Base-by-base conservation (phyloP, 2,329 filamentous ascomycete genomes). In the Penicillium janthinellum region DNA sequence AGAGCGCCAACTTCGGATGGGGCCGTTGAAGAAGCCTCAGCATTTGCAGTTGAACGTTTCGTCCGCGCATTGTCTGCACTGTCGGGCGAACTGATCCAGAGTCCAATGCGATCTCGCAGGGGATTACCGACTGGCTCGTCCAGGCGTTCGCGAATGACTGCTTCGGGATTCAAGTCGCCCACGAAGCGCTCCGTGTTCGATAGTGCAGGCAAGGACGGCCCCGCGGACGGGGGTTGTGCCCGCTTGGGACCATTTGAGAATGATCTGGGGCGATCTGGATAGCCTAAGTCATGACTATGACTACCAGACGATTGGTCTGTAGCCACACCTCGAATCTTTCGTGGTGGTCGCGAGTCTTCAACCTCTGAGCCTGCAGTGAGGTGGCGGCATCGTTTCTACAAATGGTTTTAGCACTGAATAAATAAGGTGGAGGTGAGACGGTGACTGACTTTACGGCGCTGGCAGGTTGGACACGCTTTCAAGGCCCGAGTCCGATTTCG, bases 141-240 rank as follows among this genome's bases (percentile, higher is more conserved):
- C 12, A 75, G 48, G 49, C 64, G 68, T 54, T 76, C 74, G 17
- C 71, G 68, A 56, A 78, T 74, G 6, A 76, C 66, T 35, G 76
- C 73, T 65, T 78, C 76, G 6, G 76, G 76, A 54, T 78, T 78
- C 2, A 77, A 66, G 54, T 78, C 75, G 34, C 76, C 75, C 22
- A 78, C 75, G 51, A 78, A 78, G 17, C 75, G 71, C 53, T 72
- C 71, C 38, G 68, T 66, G 28, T 47, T 59, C 7, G 64, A 58
- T 31, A 55, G 57, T 3, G 63, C 56, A 11, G 57, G 54, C 11
- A 62, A 56, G 5, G 54, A 48, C 37, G 61, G 57, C 37, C 52
- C 50, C 41, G 57, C 42, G 5, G 60, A 51, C n/a, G 49, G 39
- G 11, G 56, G 38, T n/a, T 47, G 57, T 14, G 53, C 17, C 51